Evolutionary conservation across 2,329 filamentous ascomycete species (phyloP).

Genomic region (Immersiporthe knoxdaviesiana): DNA sequence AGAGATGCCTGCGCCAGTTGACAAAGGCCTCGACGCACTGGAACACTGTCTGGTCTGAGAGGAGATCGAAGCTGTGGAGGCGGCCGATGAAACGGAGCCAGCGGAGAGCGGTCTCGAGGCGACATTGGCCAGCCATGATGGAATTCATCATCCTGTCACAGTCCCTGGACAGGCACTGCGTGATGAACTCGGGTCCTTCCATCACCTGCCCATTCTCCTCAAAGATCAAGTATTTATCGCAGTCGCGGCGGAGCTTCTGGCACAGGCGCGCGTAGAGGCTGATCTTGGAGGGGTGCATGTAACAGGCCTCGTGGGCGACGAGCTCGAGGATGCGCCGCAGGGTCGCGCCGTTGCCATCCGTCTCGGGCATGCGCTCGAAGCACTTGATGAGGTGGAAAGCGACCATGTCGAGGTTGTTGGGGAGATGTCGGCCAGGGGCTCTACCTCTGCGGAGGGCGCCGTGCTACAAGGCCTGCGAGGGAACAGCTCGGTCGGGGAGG

Average conservation of each 20-base stretch:
- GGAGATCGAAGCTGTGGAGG: not conserved
- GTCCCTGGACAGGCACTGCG: not conserved
- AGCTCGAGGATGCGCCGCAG: not conserved
- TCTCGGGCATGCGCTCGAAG: not conserved
- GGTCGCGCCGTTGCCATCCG: not conserved
- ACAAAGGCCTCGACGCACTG: not conserved
- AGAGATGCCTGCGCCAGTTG: not conserved
- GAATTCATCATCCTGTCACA: not conserved
- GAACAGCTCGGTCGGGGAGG: too few species aligned
- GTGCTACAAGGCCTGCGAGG: not conserved
- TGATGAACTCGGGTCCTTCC: not conserved
- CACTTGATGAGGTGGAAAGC: not conserved
- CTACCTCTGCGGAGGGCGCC: not conserved
- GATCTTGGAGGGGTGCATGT: not conserved
- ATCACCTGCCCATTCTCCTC: not conserved
- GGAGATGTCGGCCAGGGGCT: not conserved
- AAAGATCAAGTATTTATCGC: not conserved
- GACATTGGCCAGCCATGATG: not conserved
- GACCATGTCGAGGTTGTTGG: not conserved
- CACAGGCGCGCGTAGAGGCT: not conserved
- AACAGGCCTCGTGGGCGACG: not conserved
- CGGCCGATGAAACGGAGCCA: not conserved
- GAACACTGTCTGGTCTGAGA: not conserved
- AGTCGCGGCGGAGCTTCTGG: not conserved
- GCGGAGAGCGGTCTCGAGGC: not conserved